Conservation (phyloP, 176 grass and related monocot genomes). For the Rhipidocladum racemiflorum region DNA sequence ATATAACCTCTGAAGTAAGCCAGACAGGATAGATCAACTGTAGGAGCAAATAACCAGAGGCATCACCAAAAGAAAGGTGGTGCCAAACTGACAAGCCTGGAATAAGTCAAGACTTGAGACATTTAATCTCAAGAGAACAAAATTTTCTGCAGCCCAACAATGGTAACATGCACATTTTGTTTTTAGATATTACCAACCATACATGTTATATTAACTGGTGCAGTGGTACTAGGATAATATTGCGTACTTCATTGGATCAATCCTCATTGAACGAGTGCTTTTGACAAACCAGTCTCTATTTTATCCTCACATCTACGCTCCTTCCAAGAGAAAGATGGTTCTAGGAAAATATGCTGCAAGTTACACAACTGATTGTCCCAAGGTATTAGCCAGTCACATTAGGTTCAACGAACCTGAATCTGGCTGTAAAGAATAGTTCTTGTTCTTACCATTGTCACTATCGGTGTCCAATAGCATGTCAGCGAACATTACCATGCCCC, state of each 20-base stretch:
- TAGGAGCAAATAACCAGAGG: background rate
- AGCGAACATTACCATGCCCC: background rate
- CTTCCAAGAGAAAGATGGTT: background rate
- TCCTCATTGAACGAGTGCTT: background rate
- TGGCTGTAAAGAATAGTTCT: background rate
- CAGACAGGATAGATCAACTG: background rate
- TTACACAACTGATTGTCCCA: background rate
- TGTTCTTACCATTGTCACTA: background rate
- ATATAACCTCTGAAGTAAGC: background rate
- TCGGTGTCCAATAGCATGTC: background rate
- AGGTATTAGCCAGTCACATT: background rate
- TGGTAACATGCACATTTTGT: background rate
- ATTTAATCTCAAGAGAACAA: background rate
- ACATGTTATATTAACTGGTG: background rate
- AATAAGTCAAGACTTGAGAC: background rate
- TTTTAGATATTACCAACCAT: background rate
- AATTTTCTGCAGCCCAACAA: background rate
- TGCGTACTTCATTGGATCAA: background rate
- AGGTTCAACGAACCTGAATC: background rate
- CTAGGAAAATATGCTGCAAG: background rate
- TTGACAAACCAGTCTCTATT: constrained; percentile 1
- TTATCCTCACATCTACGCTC: background rate
- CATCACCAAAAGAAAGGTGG: background rate
- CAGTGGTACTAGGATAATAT: background rate
- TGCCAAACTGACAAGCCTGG: background rate